Conservation (phyloP, 768 basidiomycete species). For the Suillus fuscotomentosus region DNA sequence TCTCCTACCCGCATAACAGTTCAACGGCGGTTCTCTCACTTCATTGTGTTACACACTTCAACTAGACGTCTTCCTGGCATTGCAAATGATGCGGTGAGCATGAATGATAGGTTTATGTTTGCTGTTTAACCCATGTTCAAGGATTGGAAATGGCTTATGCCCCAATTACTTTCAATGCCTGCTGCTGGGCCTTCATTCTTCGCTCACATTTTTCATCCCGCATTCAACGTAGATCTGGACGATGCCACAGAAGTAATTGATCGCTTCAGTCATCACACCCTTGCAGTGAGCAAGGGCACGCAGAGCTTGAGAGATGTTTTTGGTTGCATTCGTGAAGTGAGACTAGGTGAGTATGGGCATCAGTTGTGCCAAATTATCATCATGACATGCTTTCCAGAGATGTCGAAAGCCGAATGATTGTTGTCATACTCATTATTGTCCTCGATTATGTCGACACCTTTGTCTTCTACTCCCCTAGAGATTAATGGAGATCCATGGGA, state of each 20-base stretch:
- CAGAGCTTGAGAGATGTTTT: constrained; percentile 72
- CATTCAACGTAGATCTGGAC: constrained; percentile 76
- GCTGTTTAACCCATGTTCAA: constrained; percentile 25
- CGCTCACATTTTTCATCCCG: constrained; percentile 79
- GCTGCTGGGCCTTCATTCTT: constrained; percentile 77
- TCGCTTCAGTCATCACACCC: constrained; percentile 64
- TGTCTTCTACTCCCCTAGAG: constrained; percentile 46
- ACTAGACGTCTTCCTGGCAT: constrained; percentile 70
- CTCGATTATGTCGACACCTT: constrained; percentile 67
- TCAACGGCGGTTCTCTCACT: constrained; percentile 81
- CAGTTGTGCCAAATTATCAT: background rate
- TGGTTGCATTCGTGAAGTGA: constrained; percentile 58
- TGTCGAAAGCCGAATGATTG: constrained; percentile 73
- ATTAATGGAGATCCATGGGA: constrained; percentile 48
- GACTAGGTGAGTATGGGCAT: constrained; percentile 51
- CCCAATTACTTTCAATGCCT: constrained; percentile 56
- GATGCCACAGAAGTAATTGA: constrained; percentile 62
- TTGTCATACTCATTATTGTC: constrained; percentile 74
- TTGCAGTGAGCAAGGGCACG: constrained; percentile 66
- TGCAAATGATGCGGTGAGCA: constrained; percentile 65
- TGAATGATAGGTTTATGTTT: background rate
- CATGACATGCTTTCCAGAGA: constrained; percentile 48
- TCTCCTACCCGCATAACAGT: constrained; percentile 66
- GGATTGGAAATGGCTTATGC: constrained; percentile 72
- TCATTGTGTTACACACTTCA: constrained; percentile 72